A percentile compares a stretch with the other conserved stretches of the same genome.
Conservation (phyloP, 148 eudicot genomes). For the Rhododendron vialii region DNA sequence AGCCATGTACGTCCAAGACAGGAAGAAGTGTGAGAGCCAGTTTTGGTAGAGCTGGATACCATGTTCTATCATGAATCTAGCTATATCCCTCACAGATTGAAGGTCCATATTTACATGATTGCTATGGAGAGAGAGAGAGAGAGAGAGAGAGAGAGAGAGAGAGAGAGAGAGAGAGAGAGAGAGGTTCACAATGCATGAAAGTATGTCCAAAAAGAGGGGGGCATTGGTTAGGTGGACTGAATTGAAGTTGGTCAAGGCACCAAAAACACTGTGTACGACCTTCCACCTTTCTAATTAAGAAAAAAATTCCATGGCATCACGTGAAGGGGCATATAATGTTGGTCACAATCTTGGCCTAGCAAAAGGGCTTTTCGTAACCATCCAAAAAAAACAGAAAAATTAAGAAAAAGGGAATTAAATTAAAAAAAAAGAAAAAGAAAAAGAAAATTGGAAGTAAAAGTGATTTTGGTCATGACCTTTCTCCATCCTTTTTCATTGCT, state of each 20-base stretch:
- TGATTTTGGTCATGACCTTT: not conserved
- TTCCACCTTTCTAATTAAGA: not conserved
- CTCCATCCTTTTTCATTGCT: slow-evolving; percentile 1
- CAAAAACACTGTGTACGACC: not conserved
- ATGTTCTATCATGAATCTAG: not conserved
- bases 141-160: not conserved
- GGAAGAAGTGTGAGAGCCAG: not conserved
- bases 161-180: not conserved
- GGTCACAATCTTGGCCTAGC: slow-evolving; percentile 18
- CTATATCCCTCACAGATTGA: not conserved
- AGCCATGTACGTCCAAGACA: not conserved
- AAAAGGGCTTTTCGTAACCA: slow-evolving; percentile 6
- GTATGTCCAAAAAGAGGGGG: not conserved
- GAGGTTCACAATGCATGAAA: not conserved
- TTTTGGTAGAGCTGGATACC: not conserved
- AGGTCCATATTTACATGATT: not conserved
- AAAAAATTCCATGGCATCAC: slow-evolving; percentile 28
- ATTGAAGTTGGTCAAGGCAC: slow-evolving; percentile 15
- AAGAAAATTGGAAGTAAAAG: not conserved
- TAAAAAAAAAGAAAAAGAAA: too few species aligned
- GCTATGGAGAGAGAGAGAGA: not conserved
- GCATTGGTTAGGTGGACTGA: not conserved
- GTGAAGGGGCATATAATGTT: slow-evolving; percentile 23
- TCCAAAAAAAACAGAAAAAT: not conserved
- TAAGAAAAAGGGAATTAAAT: not conserved